Evolutionary conservation across 1,284 basidiomycete species (phyloP), one percentile per base, ranked within the genome.

Genomic region (Boletus mariae): DNA sequence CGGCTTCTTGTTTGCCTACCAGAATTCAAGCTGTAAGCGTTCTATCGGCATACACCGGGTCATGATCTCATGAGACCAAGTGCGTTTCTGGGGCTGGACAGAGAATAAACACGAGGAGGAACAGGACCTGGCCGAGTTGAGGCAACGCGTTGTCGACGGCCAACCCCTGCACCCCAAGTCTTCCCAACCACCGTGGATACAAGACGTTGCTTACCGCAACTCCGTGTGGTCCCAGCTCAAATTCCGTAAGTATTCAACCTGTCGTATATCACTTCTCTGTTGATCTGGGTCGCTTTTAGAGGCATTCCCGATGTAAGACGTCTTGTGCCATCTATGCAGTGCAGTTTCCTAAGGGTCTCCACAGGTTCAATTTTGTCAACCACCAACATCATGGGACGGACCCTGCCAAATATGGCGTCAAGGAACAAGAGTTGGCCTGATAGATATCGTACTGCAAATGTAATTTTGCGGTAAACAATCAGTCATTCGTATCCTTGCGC

Each of bases 1-100:
- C 37, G 96, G 96, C 8, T 99, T 98, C 81, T 71, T 98, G 63
- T 73, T 96, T 53, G 94, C 96, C 17, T 98, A 98, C 76, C 94
- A 97, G 73, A 80, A 87, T 52, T 93, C 90, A 38, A 87, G 86
- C 62, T 78, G 92, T 94, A 67, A 70, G 90, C 78, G 40, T 47
- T 20, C 43, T 52, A 45, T 43, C 56, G 56, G 53, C 44, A 29
- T 41, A 15, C 9, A 52, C 51, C 49, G 58, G 52, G 25, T 51
- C 47, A 54, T 52, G 45, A 42, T 53, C 55, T 66, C 47, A 66
- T 55, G 45, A 56, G 26, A 40, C 31, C 48, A 53, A 66, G 94
- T 88, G 73, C 94, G 96, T 43, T 96, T 99, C 80, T 95, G 92
- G 92, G 96, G 96, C 48, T 95, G 92, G 90, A 78, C 80, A 23